Base-by-base conservation (phyloP, 345 rosid genomes). In the Turritis glabra region DNA sequence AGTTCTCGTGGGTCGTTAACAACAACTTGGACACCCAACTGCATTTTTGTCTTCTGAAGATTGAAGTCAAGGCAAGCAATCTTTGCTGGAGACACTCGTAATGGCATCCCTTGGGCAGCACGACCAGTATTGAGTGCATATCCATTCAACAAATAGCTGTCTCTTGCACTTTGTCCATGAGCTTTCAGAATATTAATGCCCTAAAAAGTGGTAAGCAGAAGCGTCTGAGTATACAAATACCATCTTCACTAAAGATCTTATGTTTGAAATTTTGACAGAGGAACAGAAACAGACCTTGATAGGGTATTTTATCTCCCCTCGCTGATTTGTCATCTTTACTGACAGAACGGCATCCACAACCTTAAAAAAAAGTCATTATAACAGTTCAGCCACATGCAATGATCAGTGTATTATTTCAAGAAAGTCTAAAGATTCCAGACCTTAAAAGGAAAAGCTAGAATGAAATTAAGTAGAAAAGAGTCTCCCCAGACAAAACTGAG, bases 101-200 rank as follows among this genome's bases (percentile, higher is more conserved):
- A 67, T 58, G 96, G 98, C 97, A 95, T 92, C 75, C 99, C 99
- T 82, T 90, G 99, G 35, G 99, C 97, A 78, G 98, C 96, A 72
- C 94, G 96, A 3, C 96, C 97, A 63, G 98, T 87, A 67, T 90
- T 88, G 67, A 95, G 83, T 21, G 99, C 99, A 78, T 92, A 90
- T 10, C 99, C 99, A 76, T 90, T 89, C 81, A 95, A 78, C 67
- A 95, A 78, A 75, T 85, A 90, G 83, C 98, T 95, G 11, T 90
- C 97, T 79, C 82, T 92, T 26, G 96, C 98, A 80, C 98, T 92
- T 82, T 89, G 80, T 11, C 96, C 98, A 80, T 96, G 99, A 69
- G 99, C 96, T 86, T 92, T 96, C 75, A 96, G 83, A 79, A 89
- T 81, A 75, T 90, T 96, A 73, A 92, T 90, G 6, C 96, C 90